These are phyloP conservation scores for Cladophialophora immunda DNA, from an alignment of 2,329 filamentous ascomycete genomes.

Conservation along the genomic window DNA sequence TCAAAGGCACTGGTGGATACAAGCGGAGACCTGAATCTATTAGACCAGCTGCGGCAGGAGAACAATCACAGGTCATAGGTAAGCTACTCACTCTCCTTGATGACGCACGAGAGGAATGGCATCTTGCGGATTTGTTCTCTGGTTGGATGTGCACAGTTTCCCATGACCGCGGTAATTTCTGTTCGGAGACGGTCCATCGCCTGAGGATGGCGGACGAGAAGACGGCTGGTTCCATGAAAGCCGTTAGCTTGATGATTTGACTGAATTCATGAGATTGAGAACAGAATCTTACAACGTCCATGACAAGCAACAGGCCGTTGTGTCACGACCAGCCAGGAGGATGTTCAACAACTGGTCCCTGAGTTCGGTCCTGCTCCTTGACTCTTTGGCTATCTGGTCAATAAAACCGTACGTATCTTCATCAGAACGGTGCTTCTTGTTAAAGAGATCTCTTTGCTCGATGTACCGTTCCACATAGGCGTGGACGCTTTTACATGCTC, in stretches of 20 bases:
- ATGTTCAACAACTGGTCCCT: conserved; percentile 64
- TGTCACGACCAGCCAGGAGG: conserved; percentile 83
- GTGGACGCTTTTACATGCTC: conserved; percentile 31
- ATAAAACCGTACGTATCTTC: conserved; percentile 9
- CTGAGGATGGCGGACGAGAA: conserved; percentile 72
- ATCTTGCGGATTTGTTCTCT: conserved; percentile 51
- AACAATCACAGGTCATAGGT: conserved; percentile 10
- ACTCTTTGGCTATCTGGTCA: conserved; percentile 10
- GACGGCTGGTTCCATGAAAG: conserved; percentile 48
- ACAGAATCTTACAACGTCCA: conserved; percentile 73
- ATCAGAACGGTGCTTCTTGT: conserved; percentile 2
- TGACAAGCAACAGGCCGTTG: conserved; percentile 81
- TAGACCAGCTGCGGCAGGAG: neutral
- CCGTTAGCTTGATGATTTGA: conserved; percentile 40
- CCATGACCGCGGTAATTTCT: conserved; percentile 65
- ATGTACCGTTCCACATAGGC: conserved; percentile 29
- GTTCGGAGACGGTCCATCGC: conserved; percentile 72
- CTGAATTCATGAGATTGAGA: neutral
- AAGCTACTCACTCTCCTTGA: conserved; percentile 51
- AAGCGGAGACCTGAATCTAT: conserved; percentile 75
- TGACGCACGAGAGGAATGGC: conserved; percentile 56
- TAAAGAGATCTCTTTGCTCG: conserved; percentile 24
- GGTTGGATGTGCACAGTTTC: conserved; percentile 43
- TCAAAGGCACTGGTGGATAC: conserved; percentile 82
- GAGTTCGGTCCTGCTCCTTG: conserved; percentile 50